These are phyloP conservation scores for Cyberlindnera japonica DNA, from an alignment of 805 yeast species.

Conservation along the genomic window DNA sequence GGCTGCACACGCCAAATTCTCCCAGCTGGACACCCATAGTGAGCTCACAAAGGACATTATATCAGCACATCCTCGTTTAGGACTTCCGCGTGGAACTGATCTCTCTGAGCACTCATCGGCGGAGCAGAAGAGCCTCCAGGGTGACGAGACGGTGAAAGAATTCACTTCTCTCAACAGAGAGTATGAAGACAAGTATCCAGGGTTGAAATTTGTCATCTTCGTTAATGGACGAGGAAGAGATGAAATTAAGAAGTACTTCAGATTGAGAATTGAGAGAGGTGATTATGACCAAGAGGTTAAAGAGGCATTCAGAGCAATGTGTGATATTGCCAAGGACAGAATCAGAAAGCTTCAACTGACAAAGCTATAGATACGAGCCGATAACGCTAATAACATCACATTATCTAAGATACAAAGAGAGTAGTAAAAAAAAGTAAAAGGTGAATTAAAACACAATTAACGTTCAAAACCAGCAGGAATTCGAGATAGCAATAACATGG, in stretches of 20 bases:
- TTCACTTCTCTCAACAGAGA: conserved; percentile 50
- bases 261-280: conserved; percentile 49
- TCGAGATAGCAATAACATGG: conserved; percentile 1
- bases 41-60: conserved; percentile 44
- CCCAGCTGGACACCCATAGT: conserved; percentile 16
- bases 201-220: conserved; percentile 81
- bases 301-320: conserved; percentile 83
- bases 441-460: conserved; percentile 1
- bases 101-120: conserved; percentile 61
- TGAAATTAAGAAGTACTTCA: conserved; percentile 63
- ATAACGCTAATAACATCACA: conserved; percentile 8
- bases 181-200: conserved; percentile 64
- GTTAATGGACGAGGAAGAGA: conserved; percentile 78
- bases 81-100: conserved; percentile 48
- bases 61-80: conserved; percentile 90
- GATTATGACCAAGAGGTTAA: conserved; percentile 51
- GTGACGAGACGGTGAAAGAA: conserved; percentile 43
- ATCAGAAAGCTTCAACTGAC: conserved; percentile 48
- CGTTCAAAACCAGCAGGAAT: conserved; percentile 1
- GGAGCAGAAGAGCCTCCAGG: conserved; percentile 67
- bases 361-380: conserved; percentile 19
- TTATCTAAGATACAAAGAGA: conserved; percentile 13
- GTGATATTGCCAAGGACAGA: conserved; percentile 84
- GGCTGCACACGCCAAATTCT: conserved; percentile 13
- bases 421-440: not conserved